phyloP scores from a whole-genome alignment of 345 rosid species.

The Zanthoxylum bungeanum region DNA sequence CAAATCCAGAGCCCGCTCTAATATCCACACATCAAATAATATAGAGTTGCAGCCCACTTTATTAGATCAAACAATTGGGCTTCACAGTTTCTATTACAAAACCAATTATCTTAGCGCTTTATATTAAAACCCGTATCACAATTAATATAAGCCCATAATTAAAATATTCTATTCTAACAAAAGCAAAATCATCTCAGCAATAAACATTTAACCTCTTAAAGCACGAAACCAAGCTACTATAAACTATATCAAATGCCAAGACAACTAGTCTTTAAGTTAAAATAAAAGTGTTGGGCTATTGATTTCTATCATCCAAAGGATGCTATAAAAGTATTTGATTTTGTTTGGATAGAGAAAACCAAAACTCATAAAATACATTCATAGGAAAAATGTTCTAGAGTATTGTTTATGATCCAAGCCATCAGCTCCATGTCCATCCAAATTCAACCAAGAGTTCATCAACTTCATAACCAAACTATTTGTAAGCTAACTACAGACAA shows the following conservation, averaged over 20 bases:
- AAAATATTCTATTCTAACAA: too few relatives aligned
- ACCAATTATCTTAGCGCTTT: too few relatives aligned
- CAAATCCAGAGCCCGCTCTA: too few relatives aligned
- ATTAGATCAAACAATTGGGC: too few relatives aligned
- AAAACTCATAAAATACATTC: not conserved
- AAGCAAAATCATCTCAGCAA: not conserved
- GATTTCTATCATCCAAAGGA: not conserved
- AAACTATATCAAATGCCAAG: not conserved
- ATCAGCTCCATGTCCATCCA: not conserved
- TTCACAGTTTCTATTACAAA: too few relatives aligned
- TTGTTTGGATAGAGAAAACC: not conserved
- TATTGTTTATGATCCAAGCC: not conserved
- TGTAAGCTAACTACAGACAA: not conserved
- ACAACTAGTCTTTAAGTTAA: not conserved
- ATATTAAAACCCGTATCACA: too few relatives aligned
- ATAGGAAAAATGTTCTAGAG: too few relatives aligned
- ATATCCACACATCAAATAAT: too few relatives aligned
- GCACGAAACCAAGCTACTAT: not conserved
- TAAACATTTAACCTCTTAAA: not conserved
- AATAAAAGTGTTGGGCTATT: not conserved
- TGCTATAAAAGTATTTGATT: not conserved
- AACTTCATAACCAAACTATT: not conserved
- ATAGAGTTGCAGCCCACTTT: too few relatives aligned
- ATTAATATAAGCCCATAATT: too few relatives aligned
- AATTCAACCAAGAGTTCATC: not conserved